Conservation (phyloP, 345 rosid species). For the Eucalyptus marginata region DNA sequence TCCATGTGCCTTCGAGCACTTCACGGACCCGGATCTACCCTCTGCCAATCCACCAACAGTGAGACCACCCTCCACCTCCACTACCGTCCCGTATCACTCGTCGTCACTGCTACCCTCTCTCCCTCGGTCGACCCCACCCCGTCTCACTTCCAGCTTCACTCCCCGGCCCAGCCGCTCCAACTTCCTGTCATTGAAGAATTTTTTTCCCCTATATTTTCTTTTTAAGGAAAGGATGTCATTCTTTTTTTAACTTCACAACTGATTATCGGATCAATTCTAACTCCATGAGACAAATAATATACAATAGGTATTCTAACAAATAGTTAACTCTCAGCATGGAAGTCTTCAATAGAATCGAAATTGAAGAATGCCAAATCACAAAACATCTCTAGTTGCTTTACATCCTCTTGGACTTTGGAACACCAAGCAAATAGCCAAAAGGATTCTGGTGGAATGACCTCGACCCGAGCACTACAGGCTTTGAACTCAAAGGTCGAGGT, state of each 20-base stretch:
- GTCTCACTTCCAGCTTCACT: not conserved
- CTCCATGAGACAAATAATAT: not conserved
- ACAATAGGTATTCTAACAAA: too few relatives aligned
- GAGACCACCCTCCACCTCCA: not conserved
- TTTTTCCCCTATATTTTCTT: not conserved
- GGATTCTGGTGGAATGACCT: not conserved
- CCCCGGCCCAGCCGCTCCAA: not conserved
- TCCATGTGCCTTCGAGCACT: not conserved
- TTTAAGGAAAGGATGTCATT: not conserved
- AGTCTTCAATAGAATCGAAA: not conserved
- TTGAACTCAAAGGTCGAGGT: not conserved
- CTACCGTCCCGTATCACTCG: not conserved
- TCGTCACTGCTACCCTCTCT: not conserved
- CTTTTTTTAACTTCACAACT: too few relatives aligned
- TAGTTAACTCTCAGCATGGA: not conserved
- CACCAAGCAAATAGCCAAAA: not conserved
- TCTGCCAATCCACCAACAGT: conserved; percentile 47
- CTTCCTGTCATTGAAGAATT: not conserved
- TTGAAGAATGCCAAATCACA: not conserved
- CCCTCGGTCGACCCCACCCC: not conserved
- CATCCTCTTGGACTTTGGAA: not conserved
- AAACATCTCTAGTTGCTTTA: not conserved
- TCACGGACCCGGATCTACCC: conserved; percentile 43
- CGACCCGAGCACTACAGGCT: not conserved
- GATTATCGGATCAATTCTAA: not conserved